Conservation (phyloP, 257 asterid species). For the Parsonsia alboflavescens region DNA sequence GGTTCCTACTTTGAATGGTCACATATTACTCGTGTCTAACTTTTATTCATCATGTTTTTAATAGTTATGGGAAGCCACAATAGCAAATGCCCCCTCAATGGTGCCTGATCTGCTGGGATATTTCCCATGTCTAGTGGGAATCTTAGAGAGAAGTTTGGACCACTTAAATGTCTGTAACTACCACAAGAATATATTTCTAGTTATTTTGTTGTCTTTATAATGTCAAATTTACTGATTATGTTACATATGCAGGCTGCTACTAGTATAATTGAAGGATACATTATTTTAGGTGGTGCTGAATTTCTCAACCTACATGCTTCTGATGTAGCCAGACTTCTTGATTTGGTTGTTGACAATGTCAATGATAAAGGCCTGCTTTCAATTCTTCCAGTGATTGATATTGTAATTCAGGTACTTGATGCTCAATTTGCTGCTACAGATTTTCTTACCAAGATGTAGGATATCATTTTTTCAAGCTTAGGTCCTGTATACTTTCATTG, state of each 20-base stretch:
- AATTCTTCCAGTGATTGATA: constrained; percentile 81
- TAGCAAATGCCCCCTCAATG: constrained; percentile 84
- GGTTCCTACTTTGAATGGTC: neutral
- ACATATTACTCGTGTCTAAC: neutral
- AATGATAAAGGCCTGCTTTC: constrained; percentile 80
- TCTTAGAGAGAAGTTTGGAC: constrained; percentile 81
- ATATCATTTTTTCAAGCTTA: neutral
- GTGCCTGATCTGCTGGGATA: constrained; percentile 68
- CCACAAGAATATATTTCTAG: neutral
- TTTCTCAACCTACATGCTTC: constrained; percentile 78
- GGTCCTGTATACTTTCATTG: neutral
- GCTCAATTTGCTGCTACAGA: neutral
- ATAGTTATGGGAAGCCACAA: constrained; percentile 97
- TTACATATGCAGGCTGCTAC: constrained; percentile 63
- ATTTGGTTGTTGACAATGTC: constrained; percentile 83
- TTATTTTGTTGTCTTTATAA: constrained; percentile 10
- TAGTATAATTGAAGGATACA: constrained; percentile 77
- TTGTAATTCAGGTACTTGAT: constrained; percentile 78
- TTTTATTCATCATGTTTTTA: constrained; percentile 8
- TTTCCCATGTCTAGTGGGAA: constrained; percentile 86
- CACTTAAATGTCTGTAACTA: constrained; percentile 58
- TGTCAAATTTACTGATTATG: constrained; percentile 5
- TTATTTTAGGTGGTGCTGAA: constrained; percentile 77
- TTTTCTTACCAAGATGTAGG: neutral
- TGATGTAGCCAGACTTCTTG: constrained; percentile 72